Base-by-base conservation (phyloP, 176 grass and related monocot genomes). In the Eremochloa ophiuroides region DNA sequence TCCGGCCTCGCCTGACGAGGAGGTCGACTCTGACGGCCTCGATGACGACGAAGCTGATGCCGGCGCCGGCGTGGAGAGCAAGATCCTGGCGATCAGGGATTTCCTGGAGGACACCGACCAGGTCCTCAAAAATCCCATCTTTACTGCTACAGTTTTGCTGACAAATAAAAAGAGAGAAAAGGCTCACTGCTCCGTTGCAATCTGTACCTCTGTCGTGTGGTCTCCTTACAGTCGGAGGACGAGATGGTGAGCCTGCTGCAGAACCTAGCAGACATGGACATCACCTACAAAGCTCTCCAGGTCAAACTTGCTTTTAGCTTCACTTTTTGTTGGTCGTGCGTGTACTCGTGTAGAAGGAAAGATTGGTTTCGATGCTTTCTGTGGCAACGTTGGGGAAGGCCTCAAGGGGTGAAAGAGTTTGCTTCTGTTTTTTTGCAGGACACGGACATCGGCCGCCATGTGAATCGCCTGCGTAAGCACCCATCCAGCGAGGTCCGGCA, bases 231-330 rank as follows among this genome's bases (percentile, higher is more conserved):
- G 92, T 58, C 92, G 29, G 91, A 97, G 83, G 91, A 97, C 82
- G 86, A 86, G 28, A 40, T 92, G 18, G 27, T 97, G 62, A 90
- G 80, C 79, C 30, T 90, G 22, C 68, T 94, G 30, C 89, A 92
- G 70, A 94, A 88, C 34, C 83, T 97, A 16, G 85, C 81, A 65
- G 87, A 92, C 80, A 92, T 94, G 91, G 92, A 94, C 62, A 88
- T 97, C 56, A 94, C 94, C 31, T 90, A 90, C 75, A 88, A 80
- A 70, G 83, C 83, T 85, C 92, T 97, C 63, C 82, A 90, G 80
- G 94, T 94, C 77, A 43, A 77, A 41, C 51, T 63, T 61, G 2
- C 25, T 63, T 69, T 64, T 71, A 11, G 28, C 46, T 75, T 37
- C 7, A 3, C 27, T 60, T 77, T 78, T 38, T 10, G 18, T 74